Percentiles rank a stretch among this genome's conserved stretches.
phyloP scores from a whole-genome alignment of 2,329 filamentous ascomycete species.

The Paecilomyces formosus region DNA sequence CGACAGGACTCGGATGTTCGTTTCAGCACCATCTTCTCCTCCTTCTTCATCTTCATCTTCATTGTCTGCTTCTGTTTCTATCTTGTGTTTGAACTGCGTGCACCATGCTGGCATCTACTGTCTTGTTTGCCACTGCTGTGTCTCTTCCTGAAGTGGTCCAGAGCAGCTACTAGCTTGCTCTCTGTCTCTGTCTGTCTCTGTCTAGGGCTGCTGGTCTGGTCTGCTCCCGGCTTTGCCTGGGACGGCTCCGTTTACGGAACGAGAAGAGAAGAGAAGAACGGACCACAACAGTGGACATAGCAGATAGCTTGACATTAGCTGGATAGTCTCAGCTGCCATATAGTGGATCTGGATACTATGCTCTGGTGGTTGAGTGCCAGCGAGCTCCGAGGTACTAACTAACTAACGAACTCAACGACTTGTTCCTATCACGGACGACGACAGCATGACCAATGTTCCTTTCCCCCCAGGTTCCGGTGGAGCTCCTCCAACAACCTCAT shows the following conservation, averaged over 20 bases:
- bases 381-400: too few relatives aligned
- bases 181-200: neutral
- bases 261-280: neutral
- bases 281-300: neutral
- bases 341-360: neutral
- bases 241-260: neutral
- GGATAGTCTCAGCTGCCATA: neutral
- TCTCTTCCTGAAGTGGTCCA: neutral
- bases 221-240: neutral
- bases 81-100: neutral
- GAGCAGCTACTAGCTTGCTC: neutral
- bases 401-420: neutral
- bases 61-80: too few relatives aligned
- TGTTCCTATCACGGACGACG: constrained; percentile 11
- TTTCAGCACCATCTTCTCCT: neutral
- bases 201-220: neutral
- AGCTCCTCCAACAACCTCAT: constrained; percentile 26
- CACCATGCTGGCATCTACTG: neutral
- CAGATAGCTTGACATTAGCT: neutral
- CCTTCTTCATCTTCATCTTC: too few relatives aligned
- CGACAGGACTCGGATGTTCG: neutral
- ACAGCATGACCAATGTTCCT: constrained; percentile 39
- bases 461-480: constrained; percentile 34
- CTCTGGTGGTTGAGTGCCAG: too few relatives aligned
- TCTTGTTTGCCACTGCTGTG: neutral